phyloP scores from a whole-genome alignment of 2,329 filamentous ascomycete genomes.

The Nemania diffusa region DNA sequence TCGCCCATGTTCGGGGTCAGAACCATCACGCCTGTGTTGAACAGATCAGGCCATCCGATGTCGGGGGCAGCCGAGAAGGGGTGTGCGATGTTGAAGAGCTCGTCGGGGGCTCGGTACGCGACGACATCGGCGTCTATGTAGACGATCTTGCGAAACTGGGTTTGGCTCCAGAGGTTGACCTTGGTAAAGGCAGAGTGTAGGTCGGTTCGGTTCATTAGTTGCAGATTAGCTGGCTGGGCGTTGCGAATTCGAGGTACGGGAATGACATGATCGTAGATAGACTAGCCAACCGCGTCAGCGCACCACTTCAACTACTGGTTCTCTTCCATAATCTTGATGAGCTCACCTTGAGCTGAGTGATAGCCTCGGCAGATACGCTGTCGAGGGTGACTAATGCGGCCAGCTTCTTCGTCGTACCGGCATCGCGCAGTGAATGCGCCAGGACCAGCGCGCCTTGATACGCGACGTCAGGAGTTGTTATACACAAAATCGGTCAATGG shows the following conservation, averaged over 20 bases:
- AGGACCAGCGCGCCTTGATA: constrained; percentile 85
- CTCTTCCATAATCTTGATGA: background rate
- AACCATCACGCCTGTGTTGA: constrained; percentile 98
- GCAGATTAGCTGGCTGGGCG: constrained; percentile 80
- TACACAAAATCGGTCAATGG: constrained; percentile 22
- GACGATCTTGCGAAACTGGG: constrained; percentile 89
- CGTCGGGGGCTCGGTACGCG: constrained; percentile 89
- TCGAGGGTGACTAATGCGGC: constrained; percentile 86
- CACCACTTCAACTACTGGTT: constrained; percentile 15
- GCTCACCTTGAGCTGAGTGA: constrained; percentile 80
- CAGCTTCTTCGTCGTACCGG: constrained; percentile 84
- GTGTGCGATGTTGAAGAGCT: constrained; percentile 78
- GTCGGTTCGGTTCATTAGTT: constrained; percentile 91
- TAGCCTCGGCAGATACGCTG: constrained; percentile 76
- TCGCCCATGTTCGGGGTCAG: constrained; percentile 86
- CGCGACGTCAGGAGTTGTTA: constrained; percentile 32
- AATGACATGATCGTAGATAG: constrained; percentile 88
- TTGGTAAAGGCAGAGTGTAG: constrained; percentile 96
- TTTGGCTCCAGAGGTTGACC: constrained; percentile 91
- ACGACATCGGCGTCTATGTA: constrained; percentile 96
- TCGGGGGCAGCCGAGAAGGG: constrained; percentile 82
- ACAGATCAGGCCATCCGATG: constrained; percentile 97
- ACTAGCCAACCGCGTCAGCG: constrained; percentile 57
- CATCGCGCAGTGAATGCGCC: constrained; percentile 93
- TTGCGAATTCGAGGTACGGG: constrained; percentile 85